Conservation (phyloP, 2,329 filamentous ascomycete genomes). For the Epichloe uncinata region DNA sequence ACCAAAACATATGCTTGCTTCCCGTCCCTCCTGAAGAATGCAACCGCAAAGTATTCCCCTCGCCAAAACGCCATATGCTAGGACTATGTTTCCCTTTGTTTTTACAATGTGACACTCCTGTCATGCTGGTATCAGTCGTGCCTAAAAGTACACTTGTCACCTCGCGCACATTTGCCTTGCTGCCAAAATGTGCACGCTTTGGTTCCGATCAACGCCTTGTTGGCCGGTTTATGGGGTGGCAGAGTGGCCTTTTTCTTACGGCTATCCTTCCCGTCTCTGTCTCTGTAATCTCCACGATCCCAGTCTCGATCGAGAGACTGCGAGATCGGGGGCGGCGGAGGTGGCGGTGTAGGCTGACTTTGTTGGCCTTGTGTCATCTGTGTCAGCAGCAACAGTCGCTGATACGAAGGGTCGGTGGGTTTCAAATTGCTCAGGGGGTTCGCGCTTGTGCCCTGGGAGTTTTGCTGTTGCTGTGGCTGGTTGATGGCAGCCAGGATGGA, state of each 20-base stretch:
- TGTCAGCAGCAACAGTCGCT: slow-evolving; percentile 25
- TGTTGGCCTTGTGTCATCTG: slow-evolving; percentile 24
- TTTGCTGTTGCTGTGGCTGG: slow-evolving; percentile 15
- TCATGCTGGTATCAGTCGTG: slow-evolving; percentile 34
- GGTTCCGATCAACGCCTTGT: slow-evolving; percentile 48
- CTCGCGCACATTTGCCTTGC: slow-evolving; percentile 59
- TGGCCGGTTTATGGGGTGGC: slow-evolving; percentile 30
- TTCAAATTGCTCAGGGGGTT: slow-evolving; percentile 17
- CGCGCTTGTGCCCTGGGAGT: slow-evolving; percentile 8
- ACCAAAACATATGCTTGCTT: neutral
- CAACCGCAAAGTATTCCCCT: neutral
- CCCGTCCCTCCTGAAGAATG: neutral
- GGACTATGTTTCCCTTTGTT: neutral
- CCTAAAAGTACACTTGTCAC: slow-evolving; percentile 60
- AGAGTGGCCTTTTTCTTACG: slow-evolving; percentile 28
- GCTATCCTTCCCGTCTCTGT: slow-evolving; percentile 23
- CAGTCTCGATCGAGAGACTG: slow-evolving; percentile 9
- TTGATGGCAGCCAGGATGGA: slow-evolving; percentile 30
- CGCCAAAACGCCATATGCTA: slow-evolving; percentile 4
- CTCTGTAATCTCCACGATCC: slow-evolving; percentile 19
- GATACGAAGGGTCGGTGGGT: slow-evolving; percentile 26
- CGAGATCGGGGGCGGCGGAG: slow-evolving; percentile 7
- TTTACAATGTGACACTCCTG: neutral
- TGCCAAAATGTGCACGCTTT: slow-evolving; percentile 58
- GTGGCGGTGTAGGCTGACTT: slow-evolving; percentile 12